phyloP scores from a whole-genome alignment of 306 rosid species.

The Comarum palustre region DNA sequence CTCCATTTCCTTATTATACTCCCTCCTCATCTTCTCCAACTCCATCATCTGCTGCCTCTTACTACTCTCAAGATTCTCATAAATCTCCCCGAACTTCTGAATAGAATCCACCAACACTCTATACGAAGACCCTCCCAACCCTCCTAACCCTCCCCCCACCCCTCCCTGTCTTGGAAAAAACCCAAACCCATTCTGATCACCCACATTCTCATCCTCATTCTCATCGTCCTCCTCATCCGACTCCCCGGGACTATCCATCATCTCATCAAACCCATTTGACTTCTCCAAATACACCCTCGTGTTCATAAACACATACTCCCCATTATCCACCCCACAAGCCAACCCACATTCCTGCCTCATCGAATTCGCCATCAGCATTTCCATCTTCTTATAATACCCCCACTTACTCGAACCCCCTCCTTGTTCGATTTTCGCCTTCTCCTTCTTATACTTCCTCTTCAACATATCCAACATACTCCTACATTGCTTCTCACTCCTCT shows the following conservation, averaged over 20 bases:
- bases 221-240: slow-evolving; percentile 53
- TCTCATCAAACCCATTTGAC: slow-evolving; percentile 81
- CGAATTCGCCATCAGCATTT: slow-evolving; percentile 60
- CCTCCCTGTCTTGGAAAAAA: not conserved
- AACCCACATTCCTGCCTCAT: slow-evolving; percentile 60
- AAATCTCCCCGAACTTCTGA: slow-evolving; percentile 69
- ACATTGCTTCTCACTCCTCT: slow-evolving; percentile 50
- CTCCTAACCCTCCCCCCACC: too few species aligned
- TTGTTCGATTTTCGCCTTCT: slow-evolving; percentile 52
- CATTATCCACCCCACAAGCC: slow-evolving; percentile 82
- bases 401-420: slow-evolving; percentile 48
- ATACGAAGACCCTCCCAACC: slow-evolving; percentile 39
- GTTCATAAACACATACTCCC: slow-evolving; percentile 80
- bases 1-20: slow-evolving; percentile 67
- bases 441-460: slow-evolving; percentile 75
- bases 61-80: slow-evolving; percentile 74
- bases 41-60: slow-evolving; percentile 91
- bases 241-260: slow-evolving; percentile 89
- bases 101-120: slow-evolving; percentile 65
- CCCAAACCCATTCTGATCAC: slow-evolving; percentile 16
- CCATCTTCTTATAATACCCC: slow-evolving; percentile 74
- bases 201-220: slow-evolving; percentile 6
- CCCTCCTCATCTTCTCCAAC: slow-evolving; percentile 71
- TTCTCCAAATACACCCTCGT: slow-evolving; percentile 67
- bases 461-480: slow-evolving; percentile 51